Evolutionary conservation across 1,284 basidiomycete species (phyloP).

Genomic region (Papiliotrema fonsecae): DNA sequence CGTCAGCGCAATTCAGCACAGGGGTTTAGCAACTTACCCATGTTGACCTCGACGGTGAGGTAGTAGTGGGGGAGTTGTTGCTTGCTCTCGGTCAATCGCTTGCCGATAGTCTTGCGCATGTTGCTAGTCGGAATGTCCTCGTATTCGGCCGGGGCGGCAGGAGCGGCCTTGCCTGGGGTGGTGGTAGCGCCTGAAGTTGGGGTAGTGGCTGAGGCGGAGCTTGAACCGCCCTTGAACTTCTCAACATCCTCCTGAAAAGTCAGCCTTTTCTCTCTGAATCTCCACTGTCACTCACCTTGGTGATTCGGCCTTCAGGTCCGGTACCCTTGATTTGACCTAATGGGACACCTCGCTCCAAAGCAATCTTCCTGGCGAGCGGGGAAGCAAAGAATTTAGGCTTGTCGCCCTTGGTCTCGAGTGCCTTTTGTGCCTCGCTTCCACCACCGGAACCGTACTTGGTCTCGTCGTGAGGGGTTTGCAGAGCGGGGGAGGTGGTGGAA

Average conservation of each 20-base stretch:
- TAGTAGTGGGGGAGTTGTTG: slow-evolving; percentile 97
- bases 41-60: slow-evolving; percentile 89
- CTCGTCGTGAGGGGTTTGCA: slow-evolving; percentile 40
- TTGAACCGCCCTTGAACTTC: slow-evolving; percentile 62
- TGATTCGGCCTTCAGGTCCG: slow-evolving; percentile 89
- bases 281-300: slow-evolving; percentile 57
- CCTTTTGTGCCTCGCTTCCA: slow-evolving; percentile 33
- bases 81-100: slow-evolving; percentile 87
- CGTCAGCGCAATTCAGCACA: neutral
- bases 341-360: slow-evolving; percentile 89
- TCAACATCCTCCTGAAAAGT: slow-evolving; percentile 66
- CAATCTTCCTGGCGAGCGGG: slow-evolving; percentile 94
- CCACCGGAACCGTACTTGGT: slow-evolving; percentile 59
- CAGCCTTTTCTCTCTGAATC: neutral
- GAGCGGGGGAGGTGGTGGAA: slow-evolving; percentile 18
- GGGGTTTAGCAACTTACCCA: slow-evolving; percentile 57
- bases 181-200: slow-evolving; percentile 55
- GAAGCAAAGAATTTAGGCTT: slow-evolving; percentile 77
- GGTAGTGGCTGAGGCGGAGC: slow-evolving; percentile 46
- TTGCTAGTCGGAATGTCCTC: slow-evolving; percentile 85
- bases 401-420: slow-evolving; percentile 42
- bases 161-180: slow-evolving; percentile 33
- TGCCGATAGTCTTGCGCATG: slow-evolving; percentile 92
- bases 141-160: slow-evolving; percentile 61
- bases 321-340: slow-evolving; percentile 87